Base-by-base conservation (phyloP, 495 filamentous ascomycete species). In the Aspergillus nanangensis region DNA sequence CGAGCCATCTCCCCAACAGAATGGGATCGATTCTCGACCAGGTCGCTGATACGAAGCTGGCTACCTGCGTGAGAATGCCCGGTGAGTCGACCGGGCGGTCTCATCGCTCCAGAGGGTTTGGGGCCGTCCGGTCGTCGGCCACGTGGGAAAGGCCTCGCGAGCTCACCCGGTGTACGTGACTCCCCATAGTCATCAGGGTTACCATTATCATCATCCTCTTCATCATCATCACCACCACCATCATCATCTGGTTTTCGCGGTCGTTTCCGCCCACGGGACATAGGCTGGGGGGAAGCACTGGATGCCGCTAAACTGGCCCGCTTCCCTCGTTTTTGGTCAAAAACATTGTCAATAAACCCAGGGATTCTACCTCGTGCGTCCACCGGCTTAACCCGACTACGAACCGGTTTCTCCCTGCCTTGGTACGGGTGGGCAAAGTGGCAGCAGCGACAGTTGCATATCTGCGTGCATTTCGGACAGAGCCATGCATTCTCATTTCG, bases 331-430 rank as follows among this genome's bases (percentile, higher is more conserved):
- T 47, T 58, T 41, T 55, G 55, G 27, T 58, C 51, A 45, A 54
- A 58, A 1, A 58, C 51, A 39, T 58, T 58, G 23, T 58, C 55
- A 3, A 50, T 35, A 44, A 58, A 58, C 9, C 55, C 55, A 25
- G 41, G 33, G 17, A 58, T 31, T 29, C 51, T 45, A 0, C 55
- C 48, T 21, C 55, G 55, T 11, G 48, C 13, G 35, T 58, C 55
- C 4, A 52, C 38, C 2, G 55, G 38, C 27, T 58, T 58, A 13
- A 55, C 21, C 4, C 51, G 55, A 18, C 38, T 29, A 13, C 55
- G 45, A 25, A 50, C 38, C 1, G 55, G 55, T 18, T 52, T 52
- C 13, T 49, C 45, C 22, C 48, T 54, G 36, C 51, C 52, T n/a
- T 47, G 33, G 36, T 58, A 58, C 19, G 48, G 55, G 3, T 48